Evolutionary conservation across 441 rosid species (phyloP), one percentile per base, ranked within the genome.

Genomic region (Croton setiger): DNA sequence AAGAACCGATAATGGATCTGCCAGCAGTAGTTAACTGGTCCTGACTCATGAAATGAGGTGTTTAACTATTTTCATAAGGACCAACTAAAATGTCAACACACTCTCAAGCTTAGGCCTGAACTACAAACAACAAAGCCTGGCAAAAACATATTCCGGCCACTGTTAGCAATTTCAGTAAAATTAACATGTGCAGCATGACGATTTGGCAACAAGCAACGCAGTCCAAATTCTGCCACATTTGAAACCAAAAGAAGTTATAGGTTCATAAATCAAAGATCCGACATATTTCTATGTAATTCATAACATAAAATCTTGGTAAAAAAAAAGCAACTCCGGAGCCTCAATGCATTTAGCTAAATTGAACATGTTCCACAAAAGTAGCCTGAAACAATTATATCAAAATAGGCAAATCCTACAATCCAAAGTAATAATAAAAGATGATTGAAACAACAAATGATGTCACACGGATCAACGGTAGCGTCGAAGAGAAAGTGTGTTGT

Each of bases 401-500:
- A 67, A 58, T 12, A 47, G 37, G 65, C 4, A 8, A 48, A 59
- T 59, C 64, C 64, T 68, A 68, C 64, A 68, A 17, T 36, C 48
- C 48, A 36, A 57, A 33, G 36, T 43, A 58, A 59, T 23, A 51
- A 27, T 17, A 8, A 21, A n/a, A n/a, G 63, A 59, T 35, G 8
- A 7, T 21, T 12, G 11, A 58, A 18, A 57, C 23, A 58, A 51
- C 2, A 18, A 59, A 48, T 15, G 14, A 3, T 4, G n/a, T 59
- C 51, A 62, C 59, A 39, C 14, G 52, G 45, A 68, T 87, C 78
- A 91, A 10, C 94, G 93, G 74, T 89, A 92, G 41, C 96, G 91
- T n/a, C 89, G 92, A 21, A 89, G 96, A 49, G 86, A 80, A 0
- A 88, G 73, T 6, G 82, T 80, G 76, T 86, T 88, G 88, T 90